phyloP scores from a whole-genome alignment of 768 basidiomycete genomes.

The Trametes cinnabarina region DNA sequence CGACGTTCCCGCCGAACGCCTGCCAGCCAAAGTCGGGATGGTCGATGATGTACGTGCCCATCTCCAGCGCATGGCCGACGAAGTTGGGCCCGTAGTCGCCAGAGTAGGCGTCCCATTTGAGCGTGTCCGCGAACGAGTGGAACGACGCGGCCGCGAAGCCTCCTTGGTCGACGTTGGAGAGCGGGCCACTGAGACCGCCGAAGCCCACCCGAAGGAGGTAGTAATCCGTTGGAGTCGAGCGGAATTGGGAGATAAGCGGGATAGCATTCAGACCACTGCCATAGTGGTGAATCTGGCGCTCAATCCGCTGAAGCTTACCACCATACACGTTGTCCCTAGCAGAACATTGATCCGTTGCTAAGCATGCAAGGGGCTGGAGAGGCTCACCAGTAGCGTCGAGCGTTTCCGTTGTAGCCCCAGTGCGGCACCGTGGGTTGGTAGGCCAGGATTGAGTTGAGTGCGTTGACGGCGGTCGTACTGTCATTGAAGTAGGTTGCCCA shows the following conservation, averaged over 20 bases:
- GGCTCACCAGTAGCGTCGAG: constrained; percentile 52
- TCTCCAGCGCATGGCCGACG: constrained; percentile 52
- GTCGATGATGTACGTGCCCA: constrained; percentile 43
- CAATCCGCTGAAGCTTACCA: constrained; percentile 52
- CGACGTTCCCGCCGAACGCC: constrained; percentile 52
- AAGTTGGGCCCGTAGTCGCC: constrained; percentile 63
- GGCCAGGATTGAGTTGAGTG: constrained; percentile 54
- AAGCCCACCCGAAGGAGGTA: constrained; percentile 53
- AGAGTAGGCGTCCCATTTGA: constrained; percentile 57
- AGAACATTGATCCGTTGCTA: neutral
- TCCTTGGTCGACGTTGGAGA: constrained; percentile 54
- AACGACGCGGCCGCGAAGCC: constrained; percentile 60
- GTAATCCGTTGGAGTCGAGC: constrained; percentile 45
- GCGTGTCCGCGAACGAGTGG: constrained; percentile 56
- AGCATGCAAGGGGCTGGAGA: neutral
- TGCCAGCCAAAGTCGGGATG: constrained; percentile 63
- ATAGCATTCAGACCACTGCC: constrained; percentile 55
- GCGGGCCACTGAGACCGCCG: constrained; percentile 52
- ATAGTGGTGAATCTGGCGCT: constrained; percentile 59
- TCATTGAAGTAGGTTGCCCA: constrained; percentile 58
- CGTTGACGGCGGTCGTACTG: constrained; percentile 47
- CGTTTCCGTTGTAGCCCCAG: constrained; percentile 63
- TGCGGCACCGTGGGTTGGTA: constrained; percentile 58
- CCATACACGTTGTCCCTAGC: constrained; percentile 56
- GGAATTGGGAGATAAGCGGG: constrained; percentile 50